Conservation (phyloP, 2,329 filamentous ascomycete species). For the Purpureocillium takamizusanense region DNA sequence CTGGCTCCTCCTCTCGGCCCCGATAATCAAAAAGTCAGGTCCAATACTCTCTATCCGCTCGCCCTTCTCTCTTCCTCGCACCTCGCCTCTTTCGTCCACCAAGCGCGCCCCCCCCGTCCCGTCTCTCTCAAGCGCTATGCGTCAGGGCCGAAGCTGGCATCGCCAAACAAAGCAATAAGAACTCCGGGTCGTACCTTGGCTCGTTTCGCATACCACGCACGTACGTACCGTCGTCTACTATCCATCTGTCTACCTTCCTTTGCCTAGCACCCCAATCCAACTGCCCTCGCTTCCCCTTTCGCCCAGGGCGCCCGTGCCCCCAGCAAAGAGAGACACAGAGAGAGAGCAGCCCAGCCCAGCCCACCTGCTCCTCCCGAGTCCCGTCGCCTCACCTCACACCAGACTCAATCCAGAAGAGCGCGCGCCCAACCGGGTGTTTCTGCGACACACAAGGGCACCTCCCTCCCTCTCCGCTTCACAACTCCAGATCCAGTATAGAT, state of each 20-base stretch:
- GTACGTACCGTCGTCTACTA: no score
- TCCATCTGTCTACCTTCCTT: no score
- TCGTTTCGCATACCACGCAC: not conserved
- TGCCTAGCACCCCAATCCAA: no score
- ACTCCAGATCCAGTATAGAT: slow-evolving; percentile 58
- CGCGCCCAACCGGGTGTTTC: slow-evolving; percentile 44
- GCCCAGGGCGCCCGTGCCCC: no score
- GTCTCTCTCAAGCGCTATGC: slow-evolving; percentile 5
- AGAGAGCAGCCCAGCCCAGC: no score
- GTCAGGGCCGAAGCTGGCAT: slow-evolving; percentile 6
- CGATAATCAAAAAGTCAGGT: not conserved
- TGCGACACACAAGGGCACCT: slow-evolving; percentile 41
- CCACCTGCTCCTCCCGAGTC: not conserved
- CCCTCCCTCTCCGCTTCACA: slow-evolving; percentile 37
- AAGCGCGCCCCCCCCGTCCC: no score
- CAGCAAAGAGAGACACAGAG: no score
- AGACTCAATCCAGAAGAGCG: slow-evolving; percentile 28
- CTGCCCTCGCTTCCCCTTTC: no score
- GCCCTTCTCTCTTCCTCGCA: no score
- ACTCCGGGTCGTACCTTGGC: slow-evolving; percentile 6
- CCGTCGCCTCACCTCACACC: slow-evolving; percentile 31
- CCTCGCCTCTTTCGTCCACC: no score
- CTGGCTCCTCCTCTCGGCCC: not conserved
- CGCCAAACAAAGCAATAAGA: slow-evolving; percentile 8
- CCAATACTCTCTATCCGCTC: not conserved